Conservation (phyloP, 2,329 filamentous ascomycete genomes). For the Diplodia scrobiculata region DNA sequence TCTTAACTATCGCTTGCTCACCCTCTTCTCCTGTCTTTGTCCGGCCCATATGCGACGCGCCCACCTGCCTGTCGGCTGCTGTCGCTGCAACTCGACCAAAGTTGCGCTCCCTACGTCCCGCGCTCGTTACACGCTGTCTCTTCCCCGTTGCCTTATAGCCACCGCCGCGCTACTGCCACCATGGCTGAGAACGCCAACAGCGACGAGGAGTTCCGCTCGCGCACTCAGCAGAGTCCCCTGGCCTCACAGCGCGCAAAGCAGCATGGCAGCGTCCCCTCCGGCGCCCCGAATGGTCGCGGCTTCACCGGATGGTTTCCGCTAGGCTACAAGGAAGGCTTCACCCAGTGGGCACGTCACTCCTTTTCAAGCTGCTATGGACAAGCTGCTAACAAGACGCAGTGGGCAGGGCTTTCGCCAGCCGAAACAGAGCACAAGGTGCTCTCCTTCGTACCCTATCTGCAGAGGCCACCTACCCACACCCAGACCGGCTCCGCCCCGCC, state of each 20-base stretch:
- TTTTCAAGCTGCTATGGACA: background rate
- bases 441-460: constrained; percentile 79
- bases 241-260: constrained; percentile 53
- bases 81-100: background rate
- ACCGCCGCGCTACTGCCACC: constrained; percentile 18
- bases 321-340: constrained; percentile 86
- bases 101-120: background rate
- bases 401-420: constrained; percentile 79
- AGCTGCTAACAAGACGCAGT: constrained; percentile 56
- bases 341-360: constrained; percentile 75
- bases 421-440: constrained; percentile 87
- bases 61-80: too few relatives aligned
- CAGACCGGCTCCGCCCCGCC: constrained; percentile 61
- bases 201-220: constrained; percentile 26
- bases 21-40: background rate
- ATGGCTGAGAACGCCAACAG: constrained; percentile 15
- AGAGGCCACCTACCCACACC: constrained; percentile 67
- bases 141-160: background rate
- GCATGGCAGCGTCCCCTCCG: constrained; percentile 36
- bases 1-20: background rate
- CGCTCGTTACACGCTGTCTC: background rate
- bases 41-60: background rate
- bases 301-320: constrained; percentile 70
- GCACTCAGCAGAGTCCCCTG: constrained; percentile 50
- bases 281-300: constrained; percentile 40